Percentiles rank a stretch among this genome's conserved stretches.
Conservation (phyloP, 2,329 filamentous ascomycete genomes). For the Mollisia scopiformis region DNA sequence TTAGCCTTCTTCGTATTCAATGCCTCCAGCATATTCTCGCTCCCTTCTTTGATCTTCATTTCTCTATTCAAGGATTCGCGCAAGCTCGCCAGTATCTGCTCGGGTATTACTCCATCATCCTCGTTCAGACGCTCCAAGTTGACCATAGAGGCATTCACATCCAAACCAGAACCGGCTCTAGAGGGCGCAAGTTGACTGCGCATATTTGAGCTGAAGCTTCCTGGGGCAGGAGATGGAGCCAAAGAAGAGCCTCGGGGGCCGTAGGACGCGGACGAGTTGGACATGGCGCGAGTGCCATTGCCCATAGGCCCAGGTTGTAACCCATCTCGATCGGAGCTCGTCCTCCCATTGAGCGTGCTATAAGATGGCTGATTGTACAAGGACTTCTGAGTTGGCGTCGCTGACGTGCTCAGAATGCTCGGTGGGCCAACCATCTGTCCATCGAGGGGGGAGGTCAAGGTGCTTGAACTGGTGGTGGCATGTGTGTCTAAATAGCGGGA, state of each 20-base stretch:
- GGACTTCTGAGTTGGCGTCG: slow-evolving; percentile 57
- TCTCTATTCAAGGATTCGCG: slow-evolving; percentile 91
- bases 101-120: slow-evolving; percentile 60
- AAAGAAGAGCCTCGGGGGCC: slow-evolving; percentile 70
- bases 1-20: slow-evolving; percentile 94
- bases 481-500: slow-evolving; percentile 28
- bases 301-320: slow-evolving; percentile 50
- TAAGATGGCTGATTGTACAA: slow-evolving; percentile 47
- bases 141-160: slow-evolving; percentile 51
- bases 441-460: slow-evolving; percentile 34
- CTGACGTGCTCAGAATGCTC: slow-evolving; percentile 56
- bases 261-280: slow-evolving; percentile 61
- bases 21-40: slow-evolving; percentile 96
- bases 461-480: slow-evolving; percentile 30
- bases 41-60: slow-evolving; percentile 96
- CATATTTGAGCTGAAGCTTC: slow-evolving; percentile 89
- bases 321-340: slow-evolving; percentile 60
- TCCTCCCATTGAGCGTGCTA: slow-evolving; percentile 43
- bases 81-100: slow-evolving; percentile 75
- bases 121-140: slow-evolving; percentile 64
- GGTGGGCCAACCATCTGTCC: slow-evolving; percentile 41
- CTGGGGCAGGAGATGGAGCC: slow-evolving; percentile 70
- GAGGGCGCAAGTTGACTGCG: slow-evolving; percentile 69
- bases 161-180: slow-evolving; percentile 62
- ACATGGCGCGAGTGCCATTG: slow-evolving; percentile 52